phyloP scores from a whole-genome alignment of 192 early-diverging fungal species.

The Umbelopsis isabellina region DNA sequence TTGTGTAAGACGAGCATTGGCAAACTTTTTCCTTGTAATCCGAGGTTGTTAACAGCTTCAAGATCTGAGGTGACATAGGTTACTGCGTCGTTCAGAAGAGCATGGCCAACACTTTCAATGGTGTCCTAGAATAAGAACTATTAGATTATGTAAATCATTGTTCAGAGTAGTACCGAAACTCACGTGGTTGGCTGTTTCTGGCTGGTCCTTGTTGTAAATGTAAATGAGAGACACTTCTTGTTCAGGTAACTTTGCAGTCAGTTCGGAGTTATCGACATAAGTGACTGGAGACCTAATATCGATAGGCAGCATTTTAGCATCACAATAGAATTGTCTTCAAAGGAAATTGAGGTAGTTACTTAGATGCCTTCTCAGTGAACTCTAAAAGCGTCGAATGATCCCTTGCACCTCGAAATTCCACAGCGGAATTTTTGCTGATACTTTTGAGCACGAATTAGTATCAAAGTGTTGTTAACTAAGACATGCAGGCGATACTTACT shows the following conservation, averaged over 20 bases:
- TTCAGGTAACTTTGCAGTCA: not conserved
- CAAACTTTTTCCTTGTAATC: conserved; percentile 23
- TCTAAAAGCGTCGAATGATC: conserved; percentile 51
- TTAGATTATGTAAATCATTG: not conserved
- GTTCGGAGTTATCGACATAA: conserved; percentile 9
- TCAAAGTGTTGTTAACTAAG: not conserved
- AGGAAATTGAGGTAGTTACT: not conserved
- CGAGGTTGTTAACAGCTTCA: conserved; percentile 21
- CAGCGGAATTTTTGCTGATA: conserved; percentile 40
- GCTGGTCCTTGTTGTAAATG: not conserved
- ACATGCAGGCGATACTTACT: conserved; percentile 49
- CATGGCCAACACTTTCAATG: conserved; percentile 24
- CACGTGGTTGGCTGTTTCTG: not conserved
- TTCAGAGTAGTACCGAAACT: not conserved
- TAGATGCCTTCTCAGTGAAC: conserved; percentile 56
- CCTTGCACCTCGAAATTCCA: conserved; percentile 50
- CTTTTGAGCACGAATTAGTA: conserved; percentile 14
- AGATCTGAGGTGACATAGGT: conserved; percentile 41
- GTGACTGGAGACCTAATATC: conserved; percentile 23
- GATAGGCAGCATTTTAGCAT: not conserved
- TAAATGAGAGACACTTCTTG: conserved; percentile 9
- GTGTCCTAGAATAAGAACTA: not conserved
- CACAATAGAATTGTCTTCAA: not conserved
- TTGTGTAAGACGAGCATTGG: conserved; percentile 63
- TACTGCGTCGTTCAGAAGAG: conserved; percentile 16